A percentile compares a stretch with the other conserved stretches of the same genome.
phyloP scores from a whole-genome alignment of 495 filamentous ascomycete genomes.

The Aspergillus panamensis region DNA sequence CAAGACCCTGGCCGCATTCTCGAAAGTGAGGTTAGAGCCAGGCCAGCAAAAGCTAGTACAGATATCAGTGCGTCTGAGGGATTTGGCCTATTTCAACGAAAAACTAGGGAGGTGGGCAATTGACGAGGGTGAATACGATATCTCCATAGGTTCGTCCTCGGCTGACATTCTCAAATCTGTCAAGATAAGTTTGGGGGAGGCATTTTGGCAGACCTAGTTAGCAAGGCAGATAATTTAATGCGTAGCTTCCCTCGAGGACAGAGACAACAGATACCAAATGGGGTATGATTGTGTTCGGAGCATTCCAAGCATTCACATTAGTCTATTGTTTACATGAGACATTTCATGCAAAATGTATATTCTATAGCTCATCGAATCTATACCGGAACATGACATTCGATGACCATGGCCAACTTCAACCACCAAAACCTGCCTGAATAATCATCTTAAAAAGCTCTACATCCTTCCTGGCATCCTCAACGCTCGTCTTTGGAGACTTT shows the following conservation, averaged over 20 bases:
- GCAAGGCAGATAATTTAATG: not conserved
- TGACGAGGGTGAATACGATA: slow-evolving; percentile 7
- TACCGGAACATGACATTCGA: not conserved
- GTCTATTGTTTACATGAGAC: not conserved
- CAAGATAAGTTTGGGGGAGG: not conserved
- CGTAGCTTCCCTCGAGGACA: not conserved
- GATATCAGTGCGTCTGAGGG: slow-evolving; percentile 42
- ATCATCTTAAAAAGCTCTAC: slow-evolving; percentile 26
- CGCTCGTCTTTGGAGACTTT: slow-evolving; percentile 41
- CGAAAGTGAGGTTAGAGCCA: slow-evolving; percentile 59
- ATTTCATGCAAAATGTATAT: not conserved
- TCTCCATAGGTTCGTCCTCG: not conserved
- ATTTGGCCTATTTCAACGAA: slow-evolving; percentile 10
- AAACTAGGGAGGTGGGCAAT: not conserved
- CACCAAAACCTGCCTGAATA: slow-evolving; percentile 5
- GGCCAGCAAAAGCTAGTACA: slow-evolving; percentile 58
- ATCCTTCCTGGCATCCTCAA: slow-evolving; percentile 42
- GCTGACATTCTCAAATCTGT: not conserved
- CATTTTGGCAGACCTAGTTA: not conserved
- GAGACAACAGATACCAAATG: not conserved
- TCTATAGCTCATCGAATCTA: not conserved
- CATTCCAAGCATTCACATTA: not conserved
- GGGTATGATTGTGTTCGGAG: not conserved
- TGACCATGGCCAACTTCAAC: not conserved
- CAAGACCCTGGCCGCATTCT: slow-evolving; percentile 67